Evolutionary conservation across 2,329 filamentous ascomycete genomes (phyloP).

Genomic region (Hymenoscyphus fraxineus): DNA sequence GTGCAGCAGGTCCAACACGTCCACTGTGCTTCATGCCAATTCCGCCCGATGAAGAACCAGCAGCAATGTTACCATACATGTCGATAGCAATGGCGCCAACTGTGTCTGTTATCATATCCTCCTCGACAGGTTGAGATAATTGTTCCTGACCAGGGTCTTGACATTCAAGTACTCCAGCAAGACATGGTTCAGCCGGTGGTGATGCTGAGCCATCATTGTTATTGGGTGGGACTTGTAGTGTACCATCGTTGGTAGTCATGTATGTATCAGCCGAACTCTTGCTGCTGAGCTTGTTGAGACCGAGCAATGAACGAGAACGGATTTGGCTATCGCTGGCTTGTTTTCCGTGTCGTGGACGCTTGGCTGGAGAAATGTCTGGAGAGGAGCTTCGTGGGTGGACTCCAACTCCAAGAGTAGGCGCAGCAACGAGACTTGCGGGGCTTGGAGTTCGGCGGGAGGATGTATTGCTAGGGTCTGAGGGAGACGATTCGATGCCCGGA

Average conservation of each 20-base stretch:
- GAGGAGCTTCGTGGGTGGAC: slow-evolving; percentile 19
- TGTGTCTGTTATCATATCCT: slow-evolving; percentile 76
- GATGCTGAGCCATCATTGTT: slow-evolving; percentile 30
- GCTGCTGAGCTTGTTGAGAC: slow-evolving; percentile 17
- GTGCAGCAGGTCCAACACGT: slow-evolving; percentile 83
- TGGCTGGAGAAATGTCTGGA: slow-evolving; percentile 24
- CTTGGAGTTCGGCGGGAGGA: slow-evolving; percentile 14
- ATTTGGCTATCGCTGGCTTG: slow-evolving; percentile 25
- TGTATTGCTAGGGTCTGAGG: slow-evolving; percentile 12
- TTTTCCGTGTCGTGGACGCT: slow-evolving; percentile 28
- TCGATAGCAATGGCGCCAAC: slow-evolving; percentile 96
- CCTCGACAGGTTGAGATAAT: slow-evolving; percentile 14
- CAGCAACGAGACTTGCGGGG: slow-evolving; percentile 11
- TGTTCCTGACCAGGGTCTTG: slow-evolving; percentile 24
- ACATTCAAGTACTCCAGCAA: slow-evolving; percentile 10
- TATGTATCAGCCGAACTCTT: slow-evolving; percentile 24
- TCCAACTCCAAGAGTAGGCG: slow-evolving; percentile 9
- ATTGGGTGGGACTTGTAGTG: slow-evolving; percentile 6
- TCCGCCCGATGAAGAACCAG: slow-evolving; percentile 91
- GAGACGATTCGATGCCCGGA: slow-evolving; percentile 21
- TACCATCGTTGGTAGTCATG: slow-evolving; percentile 15
- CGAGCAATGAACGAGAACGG: slow-evolving; percentile 31
- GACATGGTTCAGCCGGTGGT: slow-evolving; percentile 14
- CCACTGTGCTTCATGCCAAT: slow-evolving; percentile 98
- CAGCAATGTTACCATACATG: slow-evolving; percentile 78